These are phyloP conservation scores for Talaromyces marneffei DNA, from an alignment of 2,329 filamentous ascomycete genomes.

Conservation along the genomic window DNA sequence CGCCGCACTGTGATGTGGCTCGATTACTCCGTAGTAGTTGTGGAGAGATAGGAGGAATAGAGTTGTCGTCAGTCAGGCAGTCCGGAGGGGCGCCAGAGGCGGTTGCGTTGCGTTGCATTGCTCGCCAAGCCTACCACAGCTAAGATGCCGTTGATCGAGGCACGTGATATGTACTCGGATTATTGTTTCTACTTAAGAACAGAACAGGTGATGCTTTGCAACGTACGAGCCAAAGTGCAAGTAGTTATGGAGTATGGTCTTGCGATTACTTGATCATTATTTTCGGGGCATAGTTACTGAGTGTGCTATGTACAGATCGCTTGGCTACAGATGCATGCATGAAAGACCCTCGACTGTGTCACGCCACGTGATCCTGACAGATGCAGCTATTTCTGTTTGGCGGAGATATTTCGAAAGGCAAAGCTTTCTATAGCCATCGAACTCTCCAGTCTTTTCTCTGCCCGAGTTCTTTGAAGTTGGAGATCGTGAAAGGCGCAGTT, in stretches of 20 bases:
- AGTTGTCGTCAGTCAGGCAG: background rate
- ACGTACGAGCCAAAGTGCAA: background rate
- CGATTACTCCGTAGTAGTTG: background rate
- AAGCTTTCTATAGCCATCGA: background rate
- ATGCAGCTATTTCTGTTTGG: background rate
- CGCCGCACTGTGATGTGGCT: background rate
- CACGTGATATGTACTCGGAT: conserved; percentile 3
- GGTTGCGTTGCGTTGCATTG: background rate
- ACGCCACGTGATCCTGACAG: background rate
- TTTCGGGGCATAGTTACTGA: background rate
- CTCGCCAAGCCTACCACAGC: background rate
- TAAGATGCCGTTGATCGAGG: background rate
- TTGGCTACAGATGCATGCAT: background rate
- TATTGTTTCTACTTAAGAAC: background rate
- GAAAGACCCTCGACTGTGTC: background rate
- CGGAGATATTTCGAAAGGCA: background rate
- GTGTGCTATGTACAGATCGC: background rate
- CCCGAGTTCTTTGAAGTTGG: background rate
- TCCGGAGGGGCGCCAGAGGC: background rate
- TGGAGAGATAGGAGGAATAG: background rate
- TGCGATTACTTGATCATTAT: background rate
- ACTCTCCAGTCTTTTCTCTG: background rate
- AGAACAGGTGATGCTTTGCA: background rate
- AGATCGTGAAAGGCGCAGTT: background rate
- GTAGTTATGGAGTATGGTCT: no score